A percentile compares a stretch with the other conserved stretches of the same genome.
Evolutionary conservation across 805 yeast species (phyloP).

Genomic region (Ogataea pini): DNA sequence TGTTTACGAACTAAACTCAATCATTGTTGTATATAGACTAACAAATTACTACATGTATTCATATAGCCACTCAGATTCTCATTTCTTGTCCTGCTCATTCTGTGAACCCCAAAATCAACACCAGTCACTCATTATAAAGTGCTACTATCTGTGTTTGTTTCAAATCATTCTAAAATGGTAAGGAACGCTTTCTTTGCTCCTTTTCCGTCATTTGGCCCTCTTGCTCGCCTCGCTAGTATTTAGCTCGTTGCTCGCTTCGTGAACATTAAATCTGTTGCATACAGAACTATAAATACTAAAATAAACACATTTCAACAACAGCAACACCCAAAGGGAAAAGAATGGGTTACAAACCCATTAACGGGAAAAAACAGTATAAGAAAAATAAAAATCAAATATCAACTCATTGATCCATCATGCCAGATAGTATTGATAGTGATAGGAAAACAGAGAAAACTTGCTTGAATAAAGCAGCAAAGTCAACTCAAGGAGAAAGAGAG

Average conservation of each 20-base stretch:
- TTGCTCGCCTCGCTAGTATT: no score
- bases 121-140: no score
- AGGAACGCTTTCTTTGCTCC: no score
- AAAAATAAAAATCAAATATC: not conserved
- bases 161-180: no score
- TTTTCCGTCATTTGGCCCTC: no score
- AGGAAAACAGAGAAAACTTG: not conserved
- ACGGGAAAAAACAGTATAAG: not conserved
- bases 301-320: conserved; percentile 3
- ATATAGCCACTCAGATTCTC: no score
- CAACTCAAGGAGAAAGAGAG: not conserved
- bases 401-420: conserved; percentile 4
- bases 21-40: no score
- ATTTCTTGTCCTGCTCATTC: no score
- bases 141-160: no score
- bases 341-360: not conserved
- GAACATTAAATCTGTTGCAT: conserved; percentile 1
- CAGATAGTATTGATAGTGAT: not conserved
- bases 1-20: no score
- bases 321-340: conserved; percentile 1
- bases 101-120: no score
- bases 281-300: conserved; percentile 13
- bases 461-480: not conserved
- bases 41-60: no score
- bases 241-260: not conserved